Percentiles rank a stretch among this genome's conserved stretches.
phyloP scores from a whole-genome alignment of 2,329 filamentous ascomycete species.

The Cladosporium sphaerospermum region DNA sequence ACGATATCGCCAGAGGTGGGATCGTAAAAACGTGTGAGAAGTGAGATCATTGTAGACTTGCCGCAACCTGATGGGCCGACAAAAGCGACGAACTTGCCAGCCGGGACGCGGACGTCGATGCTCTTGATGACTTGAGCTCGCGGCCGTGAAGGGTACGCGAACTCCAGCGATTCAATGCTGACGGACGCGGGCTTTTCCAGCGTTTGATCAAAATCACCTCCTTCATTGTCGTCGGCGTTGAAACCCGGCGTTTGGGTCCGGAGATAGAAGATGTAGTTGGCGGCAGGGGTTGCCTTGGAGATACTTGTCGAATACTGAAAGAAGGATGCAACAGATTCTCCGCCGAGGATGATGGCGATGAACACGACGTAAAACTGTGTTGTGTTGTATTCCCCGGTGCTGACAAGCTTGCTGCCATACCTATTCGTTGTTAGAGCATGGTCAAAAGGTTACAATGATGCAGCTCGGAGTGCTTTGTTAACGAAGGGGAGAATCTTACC shows the following conservation, averaged over 20 bases:
- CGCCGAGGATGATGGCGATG: constrained; percentile 58
- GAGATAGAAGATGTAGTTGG: constrained; percentile 43
- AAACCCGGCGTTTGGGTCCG: constrained; percentile 28
- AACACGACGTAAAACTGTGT: constrained; percentile 54
- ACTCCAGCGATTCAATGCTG: constrained; percentile 32
- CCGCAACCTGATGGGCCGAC: constrained; percentile 66
- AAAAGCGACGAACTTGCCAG: constrained; percentile 57
- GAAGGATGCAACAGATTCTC: constrained; percentile 60
- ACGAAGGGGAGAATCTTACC: constrained; percentile 18
- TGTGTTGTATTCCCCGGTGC: constrained; percentile 28
- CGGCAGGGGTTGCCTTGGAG: constrained; percentile 30
- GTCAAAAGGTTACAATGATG: constrained; percentile 45
- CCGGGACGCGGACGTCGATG: constrained; percentile 31
- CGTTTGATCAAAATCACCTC: constrained; percentile 32
- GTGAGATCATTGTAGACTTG: constrained; percentile 63
- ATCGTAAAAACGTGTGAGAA: constrained; percentile 64
- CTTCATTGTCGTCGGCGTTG: constrained; percentile 17
- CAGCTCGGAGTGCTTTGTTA: constrained; percentile 10
- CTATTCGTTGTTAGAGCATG: constrained; percentile 39
- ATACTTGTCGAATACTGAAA: constrained; percentile 52
- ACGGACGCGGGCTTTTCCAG: constrained; percentile 14
- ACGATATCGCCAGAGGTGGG: constrained; percentile 55
- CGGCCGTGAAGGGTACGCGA: constrained; percentile 35
- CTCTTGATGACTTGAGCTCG: constrained; percentile 32
- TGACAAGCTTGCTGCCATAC: constrained; percentile 29